A percentile compares a stretch with the other conserved stretches of the same genome.
These are phyloP conservation scores for Eucalyptus guilfoylei DNA, from an alignment of 345 rosid species.

Conservation along the genomic window DNA sequence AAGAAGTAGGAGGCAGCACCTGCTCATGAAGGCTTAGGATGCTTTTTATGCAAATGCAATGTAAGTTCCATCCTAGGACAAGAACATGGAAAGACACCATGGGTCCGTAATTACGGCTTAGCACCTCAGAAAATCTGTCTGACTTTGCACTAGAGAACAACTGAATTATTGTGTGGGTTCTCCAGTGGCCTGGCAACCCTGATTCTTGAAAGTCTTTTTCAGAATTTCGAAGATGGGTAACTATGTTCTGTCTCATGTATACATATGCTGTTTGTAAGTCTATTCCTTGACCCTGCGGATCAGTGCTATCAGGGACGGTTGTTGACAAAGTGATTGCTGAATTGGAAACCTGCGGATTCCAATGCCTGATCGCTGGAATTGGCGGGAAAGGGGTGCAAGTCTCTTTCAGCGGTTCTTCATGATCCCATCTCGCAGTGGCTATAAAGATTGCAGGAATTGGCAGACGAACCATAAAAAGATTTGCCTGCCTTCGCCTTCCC, in stretches of 20 bases:
- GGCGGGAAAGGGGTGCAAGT: slow-evolving; percentile 79
- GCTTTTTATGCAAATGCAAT: background rate
- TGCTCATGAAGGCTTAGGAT: background rate
- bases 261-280: background rate
- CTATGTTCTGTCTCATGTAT: background rate
- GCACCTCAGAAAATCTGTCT: background rate
- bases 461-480: background rate
- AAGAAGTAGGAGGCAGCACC: background rate
- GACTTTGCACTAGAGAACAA: background rate
- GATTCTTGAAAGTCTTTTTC: background rate
- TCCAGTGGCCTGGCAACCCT: background rate
- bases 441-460: background rate
- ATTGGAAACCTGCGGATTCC: slow-evolving; percentile 71
- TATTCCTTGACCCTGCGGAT: slow-evolving; percentile 28
- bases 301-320: slow-evolving; percentile 40
- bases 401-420: slow-evolving; percentile 23
- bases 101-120: background rate
- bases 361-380: slow-evolving; percentile 62
- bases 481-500: background rate
- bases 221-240: background rate
- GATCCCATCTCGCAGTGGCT: background rate
- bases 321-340: slow-evolving; percentile 54
- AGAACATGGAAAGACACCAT: background rate
- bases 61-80: background rate
- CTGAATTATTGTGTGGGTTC: background rate